Percentiles rank a stretch among this genome's conserved stretches.
These are phyloP conservation scores for Asterochloris erici DNA, from an alignment of 139 green algal species.

Conservation along the genomic window DNA sequence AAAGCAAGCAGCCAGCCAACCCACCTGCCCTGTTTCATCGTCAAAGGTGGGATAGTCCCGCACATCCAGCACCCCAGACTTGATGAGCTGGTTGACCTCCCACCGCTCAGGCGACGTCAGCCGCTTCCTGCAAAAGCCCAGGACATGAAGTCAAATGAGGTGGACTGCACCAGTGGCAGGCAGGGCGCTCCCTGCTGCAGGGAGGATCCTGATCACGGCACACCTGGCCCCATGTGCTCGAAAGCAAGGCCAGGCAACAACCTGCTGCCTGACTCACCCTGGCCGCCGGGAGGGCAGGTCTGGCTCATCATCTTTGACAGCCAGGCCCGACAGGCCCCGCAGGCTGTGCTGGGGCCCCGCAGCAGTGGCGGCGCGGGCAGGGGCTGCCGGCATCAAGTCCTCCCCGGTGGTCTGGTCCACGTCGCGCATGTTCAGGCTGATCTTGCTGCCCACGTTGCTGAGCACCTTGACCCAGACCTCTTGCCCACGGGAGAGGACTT, in stretches of 20 bases:
- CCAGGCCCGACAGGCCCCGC: constrained; percentile 84
- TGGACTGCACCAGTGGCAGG: no score
- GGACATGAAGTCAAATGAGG: neutral
- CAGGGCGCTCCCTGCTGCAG: no score
- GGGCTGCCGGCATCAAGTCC: constrained; percentile 65
- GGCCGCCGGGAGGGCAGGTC: constrained; percentile 9
- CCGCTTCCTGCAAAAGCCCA: constrained; percentile 13
- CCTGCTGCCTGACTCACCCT: no score
- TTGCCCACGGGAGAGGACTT: constrained; percentile 59
- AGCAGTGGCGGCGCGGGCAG: constrained; percentile 1
- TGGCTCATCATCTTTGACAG: constrained; percentile 30
- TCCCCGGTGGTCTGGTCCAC: constrained; percentile 90
- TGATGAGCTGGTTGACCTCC: constrained; percentile 57
- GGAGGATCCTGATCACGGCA: no score
- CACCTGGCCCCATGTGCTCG: no score
- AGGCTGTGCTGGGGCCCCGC: constrained; percentile 29
- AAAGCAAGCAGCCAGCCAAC: no score
- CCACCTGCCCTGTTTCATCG: constrained; percentile 47
- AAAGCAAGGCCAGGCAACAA: no score
- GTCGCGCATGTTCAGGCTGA: constrained; percentile 85
- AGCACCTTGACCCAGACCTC: constrained; percentile 88
- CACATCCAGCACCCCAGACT: constrained; percentile 80
- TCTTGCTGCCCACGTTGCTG: constrained; percentile 23
- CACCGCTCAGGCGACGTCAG: constrained; percentile 56
- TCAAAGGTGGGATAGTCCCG: constrained; percentile 89